Evolutionary conservation across 441 rosid genomes (phyloP).

Genomic region (Cnidoscolus chayamansa): DNA sequence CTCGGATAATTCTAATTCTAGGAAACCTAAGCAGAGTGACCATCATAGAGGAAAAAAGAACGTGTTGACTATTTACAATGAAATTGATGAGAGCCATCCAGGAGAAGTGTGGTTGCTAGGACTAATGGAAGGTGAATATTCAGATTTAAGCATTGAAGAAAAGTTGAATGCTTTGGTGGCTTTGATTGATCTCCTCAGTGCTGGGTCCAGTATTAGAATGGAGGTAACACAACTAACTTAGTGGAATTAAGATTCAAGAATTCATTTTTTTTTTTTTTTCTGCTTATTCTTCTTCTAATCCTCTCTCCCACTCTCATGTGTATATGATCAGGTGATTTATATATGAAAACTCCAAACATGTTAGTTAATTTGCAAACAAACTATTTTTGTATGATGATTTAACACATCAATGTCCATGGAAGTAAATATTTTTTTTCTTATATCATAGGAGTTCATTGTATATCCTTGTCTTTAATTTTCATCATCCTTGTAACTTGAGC

Average conservation of each 20-base stretch:
- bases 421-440: neutral
- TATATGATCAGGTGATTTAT: neutral
- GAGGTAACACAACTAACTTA: constrained; percentile 53
- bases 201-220: constrained; percentile 70
- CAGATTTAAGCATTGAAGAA: constrained; percentile 79
- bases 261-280: neutral
- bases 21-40: constrained; percentile 38
- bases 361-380: neutral
- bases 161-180: constrained; percentile 80
- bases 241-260: neutral
- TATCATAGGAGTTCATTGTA: neutral
- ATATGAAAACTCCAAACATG: neutral
- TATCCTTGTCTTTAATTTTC: neutral
- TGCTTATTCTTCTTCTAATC: neutral
- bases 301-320: neutral
- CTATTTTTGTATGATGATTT: neutral
- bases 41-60: constrained; percentile 40
- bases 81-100: constrained; percentile 93
- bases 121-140: constrained; percentile 93
- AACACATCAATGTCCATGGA: neutral
- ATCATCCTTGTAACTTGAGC: neutral
- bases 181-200: constrained; percentile 73
- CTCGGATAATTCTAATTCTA: constrained; percentile 37
- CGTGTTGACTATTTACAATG: constrained; percentile 42
- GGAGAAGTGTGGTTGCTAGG: constrained; percentile 95